Evolutionary conservation across 2,329 filamentous ascomycete genomes (phyloP), one percentile per base, ranked within the genome.

Genomic region (Sporothrix protearum): DNA sequence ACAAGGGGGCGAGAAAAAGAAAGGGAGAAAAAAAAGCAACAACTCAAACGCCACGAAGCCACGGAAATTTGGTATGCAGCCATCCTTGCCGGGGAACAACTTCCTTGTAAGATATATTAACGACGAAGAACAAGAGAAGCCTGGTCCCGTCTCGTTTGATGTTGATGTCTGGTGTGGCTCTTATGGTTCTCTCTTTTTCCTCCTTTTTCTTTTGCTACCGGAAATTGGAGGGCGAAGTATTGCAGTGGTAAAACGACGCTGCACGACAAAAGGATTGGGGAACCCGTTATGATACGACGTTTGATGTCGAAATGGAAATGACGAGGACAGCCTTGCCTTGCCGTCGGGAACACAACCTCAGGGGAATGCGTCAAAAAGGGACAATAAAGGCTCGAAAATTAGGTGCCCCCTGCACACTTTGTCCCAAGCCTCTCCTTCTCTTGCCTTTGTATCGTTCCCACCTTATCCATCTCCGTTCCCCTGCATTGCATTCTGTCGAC

Each of bases 201-300:
- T n/a, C n/a, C n/a, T n/a, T 63, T 19, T 36, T 64, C 16, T 64
- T 63, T 45, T 42, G 6, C 22, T 64, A 4, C 36, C 59, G 59
- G 59, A 64, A n/a, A 64, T 64, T 64, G 59, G 10, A 64, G 59
- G 59, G 19, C 59, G 45, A 28, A 14, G 14, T 47, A 45, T 25
- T 42, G 59, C 59, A 45, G 22, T 19, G 59, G n/a, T 42, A 64
- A 57, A 45, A 64, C 59, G 36, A 39, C 5, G 36, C 36, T 28
- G n/a, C 36, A 64, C 59, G 42, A 45, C 55, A 36, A 61, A 36
- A 61, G 55, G 22, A 39, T 22, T 64, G 19, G 3, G 9, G 22
- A 16, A 16, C n/a, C 36, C 59, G 33, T 42, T 9, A 16, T 42
- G 12, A 45, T 45, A 28, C 8, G 22, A 39, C 12, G 36, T 28